Evolutionary conservation across 768 basidiomycete species (phyloP).

Genomic region (Rubroboletus pulcherrimus): DNA sequence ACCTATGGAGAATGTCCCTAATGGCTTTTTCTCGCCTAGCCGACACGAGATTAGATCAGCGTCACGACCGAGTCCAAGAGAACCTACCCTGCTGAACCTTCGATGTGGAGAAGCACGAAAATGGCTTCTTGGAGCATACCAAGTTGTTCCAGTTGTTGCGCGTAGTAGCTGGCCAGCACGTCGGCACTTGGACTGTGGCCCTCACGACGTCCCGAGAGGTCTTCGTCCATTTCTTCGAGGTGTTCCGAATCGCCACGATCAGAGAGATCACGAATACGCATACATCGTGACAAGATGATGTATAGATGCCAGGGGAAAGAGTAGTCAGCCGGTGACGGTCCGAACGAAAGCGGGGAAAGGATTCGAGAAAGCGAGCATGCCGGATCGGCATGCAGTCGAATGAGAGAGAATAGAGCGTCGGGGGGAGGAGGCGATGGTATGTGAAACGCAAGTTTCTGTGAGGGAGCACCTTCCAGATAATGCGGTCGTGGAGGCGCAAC

Average conservation of each 20-base stretch:
- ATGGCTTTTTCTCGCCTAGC: conserved; percentile 80
- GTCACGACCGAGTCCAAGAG: background rate
- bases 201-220: conserved; percentile 48
- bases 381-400: conserved; percentile 74
- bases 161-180: conserved; percentile 77
- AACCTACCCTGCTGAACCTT: conserved; percentile 71
- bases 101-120: conserved; percentile 88
- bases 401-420: conserved; percentile 80
- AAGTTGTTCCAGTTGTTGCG: conserved; percentile 76
- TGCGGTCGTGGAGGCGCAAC: conserved; percentile 58
- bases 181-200: conserved; percentile 87
- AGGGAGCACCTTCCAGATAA: conserved; percentile 40
- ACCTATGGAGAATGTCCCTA: conserved; percentile 73
- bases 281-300: conserved; percentile 77
- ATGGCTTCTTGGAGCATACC: conserved; percentile 82
- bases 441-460: conserved; percentile 35
- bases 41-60: conserved; percentile 5
- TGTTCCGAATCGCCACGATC: conserved; percentile 60
- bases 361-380: conserved; percentile 64
- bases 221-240: conserved; percentile 34
- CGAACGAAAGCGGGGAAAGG: conserved; percentile 71
- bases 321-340: conserved; percentile 72
- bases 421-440: conserved; percentile 42
- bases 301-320: conserved; percentile 92
- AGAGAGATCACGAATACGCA: conserved; percentile 82